These are phyloP conservation scores for Eucalyptus fibrosa DNA, from an alignment of 345 rosid genomes.

Conservation along the genomic window DNA sequence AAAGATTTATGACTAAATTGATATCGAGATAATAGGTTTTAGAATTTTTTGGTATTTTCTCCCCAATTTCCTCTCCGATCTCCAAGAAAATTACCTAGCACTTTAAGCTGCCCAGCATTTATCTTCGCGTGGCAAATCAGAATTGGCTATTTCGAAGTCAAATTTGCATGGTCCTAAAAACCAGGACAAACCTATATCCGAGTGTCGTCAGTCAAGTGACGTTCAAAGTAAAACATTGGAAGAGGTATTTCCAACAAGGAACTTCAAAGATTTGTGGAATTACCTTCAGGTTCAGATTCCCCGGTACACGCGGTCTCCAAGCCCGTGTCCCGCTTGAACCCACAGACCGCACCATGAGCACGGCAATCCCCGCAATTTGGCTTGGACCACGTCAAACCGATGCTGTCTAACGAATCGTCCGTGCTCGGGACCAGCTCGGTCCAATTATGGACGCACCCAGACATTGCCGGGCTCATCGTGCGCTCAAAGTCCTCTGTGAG, in stretches of 20 bases:
- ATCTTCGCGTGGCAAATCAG: neutral
- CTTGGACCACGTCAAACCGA: constrained; percentile 1
- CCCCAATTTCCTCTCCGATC: neutral
- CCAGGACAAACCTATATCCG: neutral
- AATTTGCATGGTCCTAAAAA: neutral
- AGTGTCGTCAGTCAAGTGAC: neutral
- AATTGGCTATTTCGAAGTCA: neutral
- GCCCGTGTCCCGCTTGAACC: neutral
- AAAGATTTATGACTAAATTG: too few species aligned
- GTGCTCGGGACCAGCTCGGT: neutral
- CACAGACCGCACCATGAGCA: neutral
- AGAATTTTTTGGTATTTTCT: too few species aligned
- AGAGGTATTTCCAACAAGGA: neutral
- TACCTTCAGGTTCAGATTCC: neutral
- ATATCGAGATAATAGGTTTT: too few species aligned
- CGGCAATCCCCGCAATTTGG: constrained; percentile 1
- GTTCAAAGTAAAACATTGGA: neutral
- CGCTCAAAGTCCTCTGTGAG: neutral
- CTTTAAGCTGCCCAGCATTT: neutral
- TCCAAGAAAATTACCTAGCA: neutral
- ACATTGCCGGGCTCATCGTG: neutral
- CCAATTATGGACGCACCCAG: neutral
- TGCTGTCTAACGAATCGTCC: neutral
- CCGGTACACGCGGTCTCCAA: neutral
- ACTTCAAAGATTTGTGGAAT: neutral